These are phyloP conservation scores for Lactifluus subvellereus DNA, from an alignment of 768 basidiomycete species.

Conservation along the genomic window DNA sequence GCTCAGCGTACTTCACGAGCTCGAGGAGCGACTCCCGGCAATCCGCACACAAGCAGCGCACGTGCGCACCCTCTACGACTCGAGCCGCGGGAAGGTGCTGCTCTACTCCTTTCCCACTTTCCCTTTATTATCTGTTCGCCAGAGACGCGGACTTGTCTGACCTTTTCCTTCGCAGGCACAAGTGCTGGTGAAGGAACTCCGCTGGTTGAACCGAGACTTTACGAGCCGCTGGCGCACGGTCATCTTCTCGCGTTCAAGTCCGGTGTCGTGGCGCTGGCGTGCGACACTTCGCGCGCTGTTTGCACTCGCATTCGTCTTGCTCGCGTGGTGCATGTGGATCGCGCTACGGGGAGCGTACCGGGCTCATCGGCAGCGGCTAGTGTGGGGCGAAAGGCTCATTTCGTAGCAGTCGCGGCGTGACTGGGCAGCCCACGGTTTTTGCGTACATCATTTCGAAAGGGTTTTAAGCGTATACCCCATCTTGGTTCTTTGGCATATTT, in stretches of 20 bases:
- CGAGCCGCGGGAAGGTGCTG: slow-evolving; percentile 59
- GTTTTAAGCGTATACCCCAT: background rate
- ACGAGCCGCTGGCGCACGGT: slow-evolving; percentile 66
- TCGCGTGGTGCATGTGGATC: slow-evolving; percentile 55
- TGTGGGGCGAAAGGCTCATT: slow-evolving; percentile 79
- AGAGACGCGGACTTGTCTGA: background rate
- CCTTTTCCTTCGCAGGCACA: slow-evolving; percentile 45
- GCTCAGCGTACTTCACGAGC: slow-evolving; percentile 47
- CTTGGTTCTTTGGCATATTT: slow-evolving; percentile 1
- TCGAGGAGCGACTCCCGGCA: slow-evolving; percentile 54
- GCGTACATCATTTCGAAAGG: background rate
- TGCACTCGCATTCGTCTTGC: slow-evolving; percentile 45
- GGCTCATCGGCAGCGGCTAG: slow-evolving; percentile 69
- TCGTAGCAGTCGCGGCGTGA: slow-evolving; percentile 36
- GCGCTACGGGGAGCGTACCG: slow-evolving; percentile 62
- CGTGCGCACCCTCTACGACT: slow-evolving; percentile 62
- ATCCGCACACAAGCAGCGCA: slow-evolving; percentile 56
- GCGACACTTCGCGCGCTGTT: slow-evolving; percentile 44
- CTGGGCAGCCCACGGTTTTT: background rate
- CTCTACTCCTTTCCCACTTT: background rate
- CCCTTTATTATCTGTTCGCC: background rate
- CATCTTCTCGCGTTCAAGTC: slow-evolving; percentile 67
- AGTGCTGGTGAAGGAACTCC: slow-evolving; percentile 54
- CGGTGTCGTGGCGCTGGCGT: slow-evolving; percentile 71
- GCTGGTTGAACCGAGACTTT: slow-evolving; percentile 78